Evolutionary conservation across 2,329 filamentous ascomycete genomes (phyloP).

Genomic region (Fusarium beomiforme): DNA sequence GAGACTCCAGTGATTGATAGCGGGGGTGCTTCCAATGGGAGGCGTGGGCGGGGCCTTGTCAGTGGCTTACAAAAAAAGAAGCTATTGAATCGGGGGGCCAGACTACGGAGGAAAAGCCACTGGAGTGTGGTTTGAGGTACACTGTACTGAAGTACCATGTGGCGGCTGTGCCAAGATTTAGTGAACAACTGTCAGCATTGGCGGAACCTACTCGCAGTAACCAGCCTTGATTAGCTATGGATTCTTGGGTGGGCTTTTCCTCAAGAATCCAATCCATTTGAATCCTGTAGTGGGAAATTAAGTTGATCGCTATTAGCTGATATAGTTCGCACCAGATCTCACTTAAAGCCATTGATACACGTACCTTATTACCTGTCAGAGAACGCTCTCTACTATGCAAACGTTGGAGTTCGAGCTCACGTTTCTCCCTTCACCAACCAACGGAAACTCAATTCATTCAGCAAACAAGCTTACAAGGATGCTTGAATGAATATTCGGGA

Average conservation of each 20-base stretch:
- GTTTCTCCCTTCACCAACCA: background rate
- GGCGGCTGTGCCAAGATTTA: constrained; percentile 29
- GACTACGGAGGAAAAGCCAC: background rate
- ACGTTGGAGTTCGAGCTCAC: constrained; percentile 10
- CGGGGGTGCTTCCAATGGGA: constrained; percentile 2
- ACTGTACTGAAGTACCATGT: constrained; percentile 2
- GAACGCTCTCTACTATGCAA: background rate
- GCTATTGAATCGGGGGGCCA: background rate
- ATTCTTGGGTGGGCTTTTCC: background rate
- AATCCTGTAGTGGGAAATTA: constrained; percentile 1
- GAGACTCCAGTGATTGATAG: constrained; percentile 17
- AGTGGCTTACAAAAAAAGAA: background rate
- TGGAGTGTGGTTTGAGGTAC: constrained; percentile 4
- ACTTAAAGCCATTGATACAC: background rate
- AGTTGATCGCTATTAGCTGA: constrained; percentile 1
- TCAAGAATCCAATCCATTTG: background rate
- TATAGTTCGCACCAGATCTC: background rate
- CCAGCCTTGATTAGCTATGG: background rate
- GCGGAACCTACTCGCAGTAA: constrained; percentile 6
- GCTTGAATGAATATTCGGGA: background rate
- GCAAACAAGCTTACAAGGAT: constrained; percentile 1
- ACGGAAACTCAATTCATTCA: constrained; percentile 14
- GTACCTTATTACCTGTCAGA: background rate
- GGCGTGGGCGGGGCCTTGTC: background rate
- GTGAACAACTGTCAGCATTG: constrained; percentile 39